These are phyloP conservation scores for Microbotryum violaceum DNA, from an alignment of 1,284 basidiomycete species.

Conservation along the genomic window DNA sequence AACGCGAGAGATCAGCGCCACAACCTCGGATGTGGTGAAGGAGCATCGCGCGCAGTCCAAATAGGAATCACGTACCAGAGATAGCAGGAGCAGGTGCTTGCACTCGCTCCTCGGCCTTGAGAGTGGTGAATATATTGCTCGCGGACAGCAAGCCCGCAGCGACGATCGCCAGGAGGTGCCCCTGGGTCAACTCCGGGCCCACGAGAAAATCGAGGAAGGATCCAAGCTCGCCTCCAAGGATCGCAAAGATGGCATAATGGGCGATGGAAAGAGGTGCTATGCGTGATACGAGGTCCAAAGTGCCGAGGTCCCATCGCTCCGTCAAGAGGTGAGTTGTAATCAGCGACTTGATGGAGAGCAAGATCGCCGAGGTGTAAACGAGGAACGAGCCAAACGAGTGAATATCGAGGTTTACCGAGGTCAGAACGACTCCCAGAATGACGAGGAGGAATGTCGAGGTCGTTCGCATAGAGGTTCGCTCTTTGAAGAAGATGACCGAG, in stretches of 20 bases:
- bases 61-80: slow-evolving; percentile 10
- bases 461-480: slow-evolving; percentile 12
- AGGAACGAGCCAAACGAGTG: slow-evolving; percentile 21
- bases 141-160: slow-evolving; percentile 25
- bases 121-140: slow-evolving; percentile 10
- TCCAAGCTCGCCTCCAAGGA: slow-evolving; percentile 21
- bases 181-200: slow-evolving; percentile 12
- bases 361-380: slow-evolving; percentile 16
- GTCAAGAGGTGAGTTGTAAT: slow-evolving; percentile 23
- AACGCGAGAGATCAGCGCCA: not conserved
- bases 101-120: slow-evolving; percentile 22
- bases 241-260: slow-evolving; percentile 23
- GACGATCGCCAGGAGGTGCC: slow-evolving; percentile 16
- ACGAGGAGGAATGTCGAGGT: slow-evolving; percentile 20
- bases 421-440: slow-evolving; percentile 26
- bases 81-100: slow-evolving; percentile 19
- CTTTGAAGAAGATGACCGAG: slow-evolving; percentile 21
- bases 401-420: slow-evolving; percentile 18
- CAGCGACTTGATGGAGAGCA: slow-evolving; percentile 24
- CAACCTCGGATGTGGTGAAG: too few species aligned
- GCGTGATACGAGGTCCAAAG: slow-evolving; percentile 24
- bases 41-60: too few species aligned
- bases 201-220: slow-evolving; percentile 10
- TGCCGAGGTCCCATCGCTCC: slow-evolving; percentile 13
- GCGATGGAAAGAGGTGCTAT: slow-evolving; percentile 13